Evolutionary conservation across 1,139 yeast genomes (phyloP), one percentile per base, ranked within the genome.

Genomic region (Diutina neorugosa): DNA sequence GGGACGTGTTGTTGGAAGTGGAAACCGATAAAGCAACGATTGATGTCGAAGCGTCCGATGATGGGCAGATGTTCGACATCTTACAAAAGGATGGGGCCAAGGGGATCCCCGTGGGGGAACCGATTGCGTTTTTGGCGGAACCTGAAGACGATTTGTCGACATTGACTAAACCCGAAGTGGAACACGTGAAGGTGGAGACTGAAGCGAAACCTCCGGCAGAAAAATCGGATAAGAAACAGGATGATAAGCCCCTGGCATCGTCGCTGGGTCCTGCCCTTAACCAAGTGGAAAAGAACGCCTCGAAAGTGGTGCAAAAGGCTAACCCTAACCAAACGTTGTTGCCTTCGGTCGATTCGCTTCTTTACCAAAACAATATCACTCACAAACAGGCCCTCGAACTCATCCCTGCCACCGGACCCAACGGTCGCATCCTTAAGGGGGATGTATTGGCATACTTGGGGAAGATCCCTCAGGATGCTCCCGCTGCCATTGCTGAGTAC

Each of bases 11-110:
- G 54, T 70, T 90, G 53, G 97, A 90, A 63, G 87, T 90, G 42
- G 97, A 90, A 68, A 90, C 97, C 16, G 97, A 90, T 68, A 90
- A 90, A 69, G 95, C 97, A 43, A 87, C 86, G 60, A 89, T 90
- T 57, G 94, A 88, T 58, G 96, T 90, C 34, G 97, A 90, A 68
- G 96, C 96, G 2, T 87, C 80, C 59, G 97, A 90, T 63, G 96
- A 93, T 62, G 98, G 98, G 51, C 70, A 86, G 49, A 58, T 93
- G 66, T 96, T 90, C 65, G 89, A 88, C 68, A 84, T 93, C 53
- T 66, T 90, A 57, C 71, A 68, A 25, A 74, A 73, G 43, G 82
- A 86, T 56, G 98, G 98, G 5, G 80, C 81, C 50, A 82, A 80
- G 57, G 93, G 84, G 37, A 74, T 93, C 54, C 81, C 83, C 12